Percentiles rank a stretch among this genome's conserved stretches.
phyloP scores from a whole-genome alignment of 805 yeast genomes.

The Wickerhamiella azyma region DNA sequence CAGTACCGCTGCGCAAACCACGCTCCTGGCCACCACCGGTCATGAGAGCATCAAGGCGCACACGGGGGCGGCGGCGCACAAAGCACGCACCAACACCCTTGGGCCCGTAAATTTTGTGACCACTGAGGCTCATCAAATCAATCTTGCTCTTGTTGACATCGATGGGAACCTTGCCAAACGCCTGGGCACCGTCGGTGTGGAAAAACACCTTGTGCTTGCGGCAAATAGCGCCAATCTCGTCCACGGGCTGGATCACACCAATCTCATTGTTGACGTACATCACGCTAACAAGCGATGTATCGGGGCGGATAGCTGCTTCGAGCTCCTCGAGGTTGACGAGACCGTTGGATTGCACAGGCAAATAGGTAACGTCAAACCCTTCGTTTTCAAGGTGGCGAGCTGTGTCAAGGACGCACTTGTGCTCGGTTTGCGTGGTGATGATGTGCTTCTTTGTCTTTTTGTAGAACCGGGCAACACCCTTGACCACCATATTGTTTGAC shows the following conservation, averaged over 20 bases:
- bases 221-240: slow-evolving; percentile 83
- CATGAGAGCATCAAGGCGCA: slow-evolving; percentile 84
- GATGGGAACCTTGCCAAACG: slow-evolving; percentile 81
- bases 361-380: slow-evolving; percentile 89
- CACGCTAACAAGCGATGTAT: slow-evolving; percentile 76
- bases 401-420: slow-evolving; percentile 96
- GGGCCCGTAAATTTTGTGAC: slow-evolving; percentile 96
- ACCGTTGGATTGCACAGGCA: slow-evolving; percentile 74
- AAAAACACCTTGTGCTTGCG: slow-evolving; percentile 79
- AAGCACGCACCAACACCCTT: slow-evolving; percentile 94
- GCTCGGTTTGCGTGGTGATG: slow-evolving; percentile 94
- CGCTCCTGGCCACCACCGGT: slow-evolving; percentile 99
- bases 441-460: slow-evolving; percentile 81
- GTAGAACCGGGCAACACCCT: slow-evolving; percentile 93
- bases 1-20: slow-evolving; percentile 91
- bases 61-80: slow-evolving; percentile 96
- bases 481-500: slow-evolving; percentile 84
- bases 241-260: slow-evolving; percentile 92
- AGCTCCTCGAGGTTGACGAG: slow-evolving; percentile 63
- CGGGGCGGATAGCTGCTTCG: slow-evolving; percentile 74
- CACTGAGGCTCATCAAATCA: slow-evolving; percentile 84
- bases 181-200: slow-evolving; percentile 98
- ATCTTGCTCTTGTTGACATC: slow-evolving; percentile 90
- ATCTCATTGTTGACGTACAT: slow-evolving; percentile 98
- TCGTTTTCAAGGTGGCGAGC: slow-evolving; percentile 91